Percentiles rank a stretch among this genome's conserved stretches.
phyloP scores from a whole-genome alignment of 2,329 filamentous ascomycete species.

The Aspergillus fumigatus region DNA sequence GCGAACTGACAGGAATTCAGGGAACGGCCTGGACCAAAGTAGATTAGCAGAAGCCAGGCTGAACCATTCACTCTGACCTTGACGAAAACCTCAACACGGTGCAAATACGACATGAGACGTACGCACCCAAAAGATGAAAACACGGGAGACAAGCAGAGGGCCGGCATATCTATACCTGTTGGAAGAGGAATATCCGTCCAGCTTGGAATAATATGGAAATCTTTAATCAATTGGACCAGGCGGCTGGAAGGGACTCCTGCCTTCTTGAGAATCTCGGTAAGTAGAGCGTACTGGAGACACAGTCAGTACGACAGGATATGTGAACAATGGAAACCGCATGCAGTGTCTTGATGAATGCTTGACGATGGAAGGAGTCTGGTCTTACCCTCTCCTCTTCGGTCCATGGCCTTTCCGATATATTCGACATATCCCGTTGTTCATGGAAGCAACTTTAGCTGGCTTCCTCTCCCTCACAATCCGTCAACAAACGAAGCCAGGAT shows the following conservation, averaged over 20 bases:
- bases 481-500: slow-evolving; percentile 4
- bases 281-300: slow-evolving; percentile 33
- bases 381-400: slow-evolving; percentile 45
- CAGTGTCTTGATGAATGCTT: background rate
- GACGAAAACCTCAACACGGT: background rate
- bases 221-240: slow-evolving; percentile 37
- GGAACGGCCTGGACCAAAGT: slow-evolving; percentile 30
- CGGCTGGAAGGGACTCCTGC: slow-evolving; percentile 33
- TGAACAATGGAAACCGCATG: background rate
- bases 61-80: background rate
- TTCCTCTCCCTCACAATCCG: slow-evolving; percentile 7
- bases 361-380: background rate
- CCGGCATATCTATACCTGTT: slow-evolving; percentile 31
- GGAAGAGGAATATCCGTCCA: slow-evolving; percentile 42
- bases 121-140: background rate
- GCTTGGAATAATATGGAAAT: slow-evolving; percentile 32
- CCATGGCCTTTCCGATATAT: slow-evolving; percentile 40
- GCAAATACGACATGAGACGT: background rate
- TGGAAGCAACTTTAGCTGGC: slow-evolving; percentile 23
- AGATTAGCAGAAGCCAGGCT: slow-evolving; percentile 12
- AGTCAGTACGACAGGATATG: background rate
- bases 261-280: slow-evolving; percentile 41
- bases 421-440: slow-evolving; percentile 42
- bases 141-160: slow-evolving; percentile 4
- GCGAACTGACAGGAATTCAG: slow-evolving; percentile 36